Evolutionary conservation across 2,329 filamentous ascomycete genomes (phyloP).

Genomic region (Trichoderma sp.): DNA sequence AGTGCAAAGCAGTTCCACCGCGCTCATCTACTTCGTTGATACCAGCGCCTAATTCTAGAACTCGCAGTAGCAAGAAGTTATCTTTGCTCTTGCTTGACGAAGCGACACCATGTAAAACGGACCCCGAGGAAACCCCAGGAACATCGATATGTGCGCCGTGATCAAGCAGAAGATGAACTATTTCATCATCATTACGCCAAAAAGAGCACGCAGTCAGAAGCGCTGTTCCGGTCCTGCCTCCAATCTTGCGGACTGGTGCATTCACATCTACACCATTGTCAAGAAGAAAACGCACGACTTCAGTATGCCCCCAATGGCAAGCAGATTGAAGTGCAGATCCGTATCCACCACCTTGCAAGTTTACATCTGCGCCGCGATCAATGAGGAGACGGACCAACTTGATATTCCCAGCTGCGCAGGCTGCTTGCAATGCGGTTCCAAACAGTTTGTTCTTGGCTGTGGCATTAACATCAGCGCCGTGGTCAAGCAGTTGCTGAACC

Average conservation of each 20-base stretch:
- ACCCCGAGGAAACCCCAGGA: background rate
- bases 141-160: background rate
- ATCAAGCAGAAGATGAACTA: background rate
- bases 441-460: background rate
- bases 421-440: background rate
- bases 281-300: background rate
- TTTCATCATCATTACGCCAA: background rate
- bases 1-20: background rate
- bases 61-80: background rate
- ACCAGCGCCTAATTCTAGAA: background rate
- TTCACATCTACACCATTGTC: background rate
- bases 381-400: background rate
- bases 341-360: background rate
- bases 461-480: background rate
- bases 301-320: background rate
- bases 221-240: background rate
- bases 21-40: background rate
- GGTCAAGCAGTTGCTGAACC: background rate
- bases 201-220: background rate
- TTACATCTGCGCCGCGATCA: background rate
- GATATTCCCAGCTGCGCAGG: background rate
- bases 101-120: background rate
- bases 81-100: background rate
- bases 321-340: background rate
- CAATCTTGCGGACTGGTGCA: background rate